Evolutionary conservation across 2,329 filamentous ascomycete genomes (phyloP).

Genomic region (Pezicula rhizophila): DNA sequence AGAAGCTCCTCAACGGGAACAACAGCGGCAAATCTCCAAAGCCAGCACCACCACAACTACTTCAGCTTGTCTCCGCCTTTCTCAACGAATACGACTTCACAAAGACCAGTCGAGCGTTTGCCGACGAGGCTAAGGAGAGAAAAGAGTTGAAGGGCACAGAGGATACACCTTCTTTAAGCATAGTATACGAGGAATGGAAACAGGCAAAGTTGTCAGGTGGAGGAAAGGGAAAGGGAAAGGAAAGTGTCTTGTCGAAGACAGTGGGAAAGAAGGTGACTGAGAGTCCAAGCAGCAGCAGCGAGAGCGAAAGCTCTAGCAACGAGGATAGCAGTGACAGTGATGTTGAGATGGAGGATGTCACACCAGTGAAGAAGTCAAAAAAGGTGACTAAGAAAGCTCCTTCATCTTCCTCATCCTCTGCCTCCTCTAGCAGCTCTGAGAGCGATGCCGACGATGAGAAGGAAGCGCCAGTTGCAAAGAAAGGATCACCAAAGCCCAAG

Average conservation of each 20-base stretch:
- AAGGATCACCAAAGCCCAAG: conserved; percentile 21
- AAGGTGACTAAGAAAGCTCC: conserved; percentile 20
- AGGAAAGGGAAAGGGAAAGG: conserved; percentile 14
- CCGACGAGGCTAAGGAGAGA: conserved; percentile 50
- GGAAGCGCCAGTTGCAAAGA: conserved; percentile 26
- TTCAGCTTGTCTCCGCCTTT: conserved; percentile 62
- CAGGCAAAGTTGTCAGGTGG: conserved; percentile 16
- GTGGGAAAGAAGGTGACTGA: conserved; percentile 23
- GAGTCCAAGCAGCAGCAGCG: conserved; percentile 11
- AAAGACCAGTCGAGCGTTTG: conserved; percentile 54
- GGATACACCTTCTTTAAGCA: conserved; percentile 28
- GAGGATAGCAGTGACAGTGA: conserved; percentile 29
- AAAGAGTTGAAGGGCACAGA: conserved; percentile 38
- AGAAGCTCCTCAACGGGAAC: conserved; percentile 22
- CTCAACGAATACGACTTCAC: conserved; percentile 60
- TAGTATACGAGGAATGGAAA: conserved; percentile 34
- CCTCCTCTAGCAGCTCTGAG: conserved; percentile 36
- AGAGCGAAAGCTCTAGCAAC: conserved; percentile 26
- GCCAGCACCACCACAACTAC: conserved; percentile 47
- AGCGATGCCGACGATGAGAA: conserved; percentile 46
- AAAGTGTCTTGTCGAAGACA: conserved; percentile 25
- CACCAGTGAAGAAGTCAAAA: conserved; percentile 23
- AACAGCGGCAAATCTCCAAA: conserved; percentile 18
- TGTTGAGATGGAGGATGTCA: conserved; percentile 19
- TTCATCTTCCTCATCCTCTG: conserved; percentile 31